Evolutionary conservation across 129 eudicot species (phyloP).

Genomic region (Silybum marianum): DNA sequence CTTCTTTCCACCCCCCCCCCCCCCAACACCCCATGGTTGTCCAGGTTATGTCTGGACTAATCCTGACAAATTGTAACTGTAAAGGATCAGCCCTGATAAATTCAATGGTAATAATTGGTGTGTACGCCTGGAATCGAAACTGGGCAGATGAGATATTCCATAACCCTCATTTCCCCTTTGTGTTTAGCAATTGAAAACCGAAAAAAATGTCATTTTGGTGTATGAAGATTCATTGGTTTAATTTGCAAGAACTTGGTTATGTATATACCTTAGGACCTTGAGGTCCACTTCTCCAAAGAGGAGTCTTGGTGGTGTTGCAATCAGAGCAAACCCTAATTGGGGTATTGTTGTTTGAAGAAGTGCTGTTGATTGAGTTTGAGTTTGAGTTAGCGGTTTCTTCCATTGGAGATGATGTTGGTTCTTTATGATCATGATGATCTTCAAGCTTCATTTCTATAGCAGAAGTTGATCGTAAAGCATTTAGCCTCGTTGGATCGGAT

Average conservation of each 20-base stretch:
- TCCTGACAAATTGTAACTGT: no score
- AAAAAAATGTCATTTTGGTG: neutral
- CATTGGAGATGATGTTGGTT: conserved; percentile 36
- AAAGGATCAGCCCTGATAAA: no score
- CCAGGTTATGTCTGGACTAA: no score
- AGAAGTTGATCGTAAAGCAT: conserved; percentile 1
- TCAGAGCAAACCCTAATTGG: conserved; percentile 87
- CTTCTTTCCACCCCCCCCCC: neutral
- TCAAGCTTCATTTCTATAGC: conserved; percentile 16
- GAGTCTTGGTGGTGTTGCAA: conserved; percentile 89
- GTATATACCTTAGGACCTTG: conserved; percentile 82
- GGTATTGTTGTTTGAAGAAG: conserved; percentile 36
- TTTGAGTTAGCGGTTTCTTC: conserved; percentile 47
- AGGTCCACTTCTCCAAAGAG: conserved; percentile 97
- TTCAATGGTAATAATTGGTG: no score
- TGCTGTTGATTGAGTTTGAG: conserved; percentile 46
- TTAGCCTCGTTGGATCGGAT: conserved; percentile 32
- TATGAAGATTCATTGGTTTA: neutral
- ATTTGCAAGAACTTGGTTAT: neutral
- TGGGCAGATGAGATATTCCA: no score
- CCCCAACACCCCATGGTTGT: no score
- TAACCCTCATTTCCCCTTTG: neutral
- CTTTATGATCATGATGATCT: conserved; percentile 37
- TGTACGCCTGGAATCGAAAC: no score
- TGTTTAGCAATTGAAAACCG: neutral